These are phyloP conservation scores for Calendula officinalis DNA, from an alignment of 129 eudicot species.

Conservation along the genomic window DNA sequence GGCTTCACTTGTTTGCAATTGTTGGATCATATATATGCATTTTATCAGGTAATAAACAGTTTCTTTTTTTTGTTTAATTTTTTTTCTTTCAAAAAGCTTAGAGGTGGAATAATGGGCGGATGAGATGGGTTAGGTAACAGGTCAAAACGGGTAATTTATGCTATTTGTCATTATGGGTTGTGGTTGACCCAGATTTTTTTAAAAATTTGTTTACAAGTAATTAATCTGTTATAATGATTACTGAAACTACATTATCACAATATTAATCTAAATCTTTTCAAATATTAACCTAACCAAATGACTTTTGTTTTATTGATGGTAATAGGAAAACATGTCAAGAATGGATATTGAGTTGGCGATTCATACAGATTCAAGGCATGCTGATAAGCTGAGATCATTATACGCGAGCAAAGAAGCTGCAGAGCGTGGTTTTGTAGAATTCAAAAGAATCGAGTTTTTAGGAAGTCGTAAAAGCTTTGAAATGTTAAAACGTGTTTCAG, in stretches of 20 bases:
- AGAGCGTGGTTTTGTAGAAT: conserved; percentile 43
- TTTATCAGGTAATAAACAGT: conserved; percentile 69
- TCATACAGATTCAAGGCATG: conserved; percentile 91
- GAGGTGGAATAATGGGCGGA: background rate
- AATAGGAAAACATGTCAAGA: conserved; percentile 70
- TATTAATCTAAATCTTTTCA: background rate
- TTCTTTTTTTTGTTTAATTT: background rate
- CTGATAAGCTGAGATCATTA: conserved; percentile 65
- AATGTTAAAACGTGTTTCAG: conserved; percentile 84
- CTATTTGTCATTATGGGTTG: background rate
- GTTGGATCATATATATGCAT: conserved; percentile 63
- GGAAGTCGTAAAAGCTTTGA: conserved; percentile 97
- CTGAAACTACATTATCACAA: background rate
- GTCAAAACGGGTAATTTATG: background rate
- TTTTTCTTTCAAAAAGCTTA: background rate
- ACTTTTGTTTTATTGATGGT: background rate
- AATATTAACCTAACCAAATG: background rate
- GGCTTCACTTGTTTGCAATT: conserved; percentile 89
- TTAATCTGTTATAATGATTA: background rate
- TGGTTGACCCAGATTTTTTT: background rate
- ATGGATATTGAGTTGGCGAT: conserved; percentile 73
- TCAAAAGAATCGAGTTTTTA: conserved; percentile 70
- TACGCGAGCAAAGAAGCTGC: conserved; percentile 66
- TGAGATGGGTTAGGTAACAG: background rate
- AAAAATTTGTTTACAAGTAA: background rate